Conservation (phyloP, 768 basidiomycete species). For the Chalciporus chontae region DNA sequence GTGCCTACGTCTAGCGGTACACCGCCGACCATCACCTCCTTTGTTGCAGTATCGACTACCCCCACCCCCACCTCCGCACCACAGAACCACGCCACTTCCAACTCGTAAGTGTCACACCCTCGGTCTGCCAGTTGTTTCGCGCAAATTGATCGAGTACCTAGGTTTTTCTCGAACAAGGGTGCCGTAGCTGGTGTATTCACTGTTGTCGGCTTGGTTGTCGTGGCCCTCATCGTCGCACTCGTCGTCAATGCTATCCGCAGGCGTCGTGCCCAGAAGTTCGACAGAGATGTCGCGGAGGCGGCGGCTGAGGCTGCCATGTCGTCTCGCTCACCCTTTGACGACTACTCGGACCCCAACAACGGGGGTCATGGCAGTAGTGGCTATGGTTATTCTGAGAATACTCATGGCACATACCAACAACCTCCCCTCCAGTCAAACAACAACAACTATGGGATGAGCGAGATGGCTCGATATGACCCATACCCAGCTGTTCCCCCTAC, state of each 20-base stretch:
- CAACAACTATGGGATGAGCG: conserved; percentile 50
- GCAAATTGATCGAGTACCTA: conserved; percentile 20
- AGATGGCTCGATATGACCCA: conserved; percentile 39
- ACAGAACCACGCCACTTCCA: conserved; percentile 5
- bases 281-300: conserved; percentile 70
- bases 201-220: conserved; percentile 60
- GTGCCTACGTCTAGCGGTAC: conserved; percentile 7
- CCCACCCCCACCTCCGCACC: not conserved
- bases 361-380: conserved; percentile 18
- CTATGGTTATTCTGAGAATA: conserved; percentile 45
- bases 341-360: conserved; percentile 33
- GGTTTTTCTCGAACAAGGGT: conserved; percentile 70
- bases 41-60: not conserved
- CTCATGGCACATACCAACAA: conserved; percentile 57
- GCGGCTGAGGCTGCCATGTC: conserved; percentile 60
- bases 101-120: conserved; percentile 22
- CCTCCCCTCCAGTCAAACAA: conserved; percentile 41
- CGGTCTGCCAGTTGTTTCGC: not conserved
- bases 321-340: conserved; percentile 49
- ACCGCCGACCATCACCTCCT: conserved; percentile 6
- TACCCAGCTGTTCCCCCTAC: conserved; percentile 26
- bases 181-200: conserved; percentile 72
- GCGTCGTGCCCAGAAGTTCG: conserved; percentile 60
- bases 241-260: conserved; percentile 55
- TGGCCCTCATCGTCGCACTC: conserved; percentile 48